Percentiles rank a stretch among this genome's conserved stretches.
phyloP scores from a whole-genome alignment of 805 yeast species.

The Kregervanrija delftensis region DNA sequence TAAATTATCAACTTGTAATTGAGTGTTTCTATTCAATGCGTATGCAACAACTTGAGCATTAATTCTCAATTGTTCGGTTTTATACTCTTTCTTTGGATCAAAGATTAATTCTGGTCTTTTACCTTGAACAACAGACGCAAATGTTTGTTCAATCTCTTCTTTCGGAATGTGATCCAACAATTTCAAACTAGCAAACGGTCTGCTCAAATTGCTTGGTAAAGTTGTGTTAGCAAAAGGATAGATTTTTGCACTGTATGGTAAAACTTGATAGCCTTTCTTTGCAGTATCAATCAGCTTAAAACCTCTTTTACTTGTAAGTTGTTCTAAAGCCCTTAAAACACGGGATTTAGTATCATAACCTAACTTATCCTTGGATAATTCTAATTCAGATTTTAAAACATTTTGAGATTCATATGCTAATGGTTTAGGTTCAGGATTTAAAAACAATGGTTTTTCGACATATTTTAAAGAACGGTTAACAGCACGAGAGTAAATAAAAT shows the following conservation, averaged over 20 bases:
- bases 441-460: neutral
- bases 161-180: conserved; percentile 12
- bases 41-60: conserved; percentile 27
- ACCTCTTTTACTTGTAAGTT: conserved; percentile 18
- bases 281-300: conserved; percentile 12
- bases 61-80: conserved; percentile 19
- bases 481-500: conserved; percentile 8
- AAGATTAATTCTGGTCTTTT: conserved; percentile 19
- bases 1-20: conserved; percentile 22
- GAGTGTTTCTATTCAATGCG: conserved; percentile 25
- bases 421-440: neutral
- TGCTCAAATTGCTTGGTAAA: conserved; percentile 13
- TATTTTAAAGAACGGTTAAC: conserved; percentile 1
- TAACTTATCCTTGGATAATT: conserved; percentile 20
- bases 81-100: conserved; percentile 14
- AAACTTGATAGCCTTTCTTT: conserved; percentile 8
- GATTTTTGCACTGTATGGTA: conserved; percentile 13
- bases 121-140: conserved; percentile 24
- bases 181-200: conserved; percentile 10
- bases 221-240: conserved; percentile 24
- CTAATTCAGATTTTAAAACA: conserved; percentile 15
- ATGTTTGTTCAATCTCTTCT: conserved; percentile 13
- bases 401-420: neutral
- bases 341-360: conserved; percentile 23
- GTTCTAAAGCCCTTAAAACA: conserved; percentile 23